Percentiles rank a stretch among this genome's conserved stretches.
phyloP scores from a whole-genome alignment of 202 grass and related monocot species.

The Alloteropsis angusta region DNA sequence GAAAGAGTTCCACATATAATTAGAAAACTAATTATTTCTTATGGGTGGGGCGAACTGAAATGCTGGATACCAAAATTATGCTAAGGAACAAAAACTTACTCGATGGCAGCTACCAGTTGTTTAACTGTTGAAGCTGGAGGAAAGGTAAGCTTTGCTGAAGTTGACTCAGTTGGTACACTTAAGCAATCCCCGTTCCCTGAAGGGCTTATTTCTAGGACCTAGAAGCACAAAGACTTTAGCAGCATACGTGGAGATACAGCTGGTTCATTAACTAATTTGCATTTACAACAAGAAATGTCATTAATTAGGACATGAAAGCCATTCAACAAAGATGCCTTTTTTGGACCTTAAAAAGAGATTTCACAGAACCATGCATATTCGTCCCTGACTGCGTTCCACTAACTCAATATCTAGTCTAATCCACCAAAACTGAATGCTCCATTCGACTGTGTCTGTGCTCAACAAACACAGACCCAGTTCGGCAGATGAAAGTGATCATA shows the following conservation, averaged over 20 bases:
- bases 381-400: neutral
- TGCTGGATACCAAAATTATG: neutral
- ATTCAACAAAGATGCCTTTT: neutral
- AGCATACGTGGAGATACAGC: neutral
- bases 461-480: neutral
- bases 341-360: neutral
- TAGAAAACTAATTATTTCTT: neutral
- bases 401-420: neutral
- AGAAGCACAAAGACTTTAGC: neutral
- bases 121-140: slow-evolving; percentile 57
- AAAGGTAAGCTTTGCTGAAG: slow-evolving; percentile 36
- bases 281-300: neutral
- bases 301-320: neutral
- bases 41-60: neutral
- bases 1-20: neutral
- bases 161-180: slow-evolving; percentile 6
- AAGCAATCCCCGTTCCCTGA: slow-evolving; percentile 21
- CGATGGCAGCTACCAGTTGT: slow-evolving; percentile 68
- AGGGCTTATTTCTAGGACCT: slow-evolving; percentile 33
- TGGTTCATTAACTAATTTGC: slow-evolving; percentile 8
- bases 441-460: neutral
- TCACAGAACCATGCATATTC: neutral
- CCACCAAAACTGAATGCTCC: neutral
- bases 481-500: neutral
- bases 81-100: slow-evolving; percentile 58